Evolutionary conservation across 75 land plant species (phyloP), one percentile per base, ranked within the genome.

Genomic region (Sequoia sempervirens): DNA sequence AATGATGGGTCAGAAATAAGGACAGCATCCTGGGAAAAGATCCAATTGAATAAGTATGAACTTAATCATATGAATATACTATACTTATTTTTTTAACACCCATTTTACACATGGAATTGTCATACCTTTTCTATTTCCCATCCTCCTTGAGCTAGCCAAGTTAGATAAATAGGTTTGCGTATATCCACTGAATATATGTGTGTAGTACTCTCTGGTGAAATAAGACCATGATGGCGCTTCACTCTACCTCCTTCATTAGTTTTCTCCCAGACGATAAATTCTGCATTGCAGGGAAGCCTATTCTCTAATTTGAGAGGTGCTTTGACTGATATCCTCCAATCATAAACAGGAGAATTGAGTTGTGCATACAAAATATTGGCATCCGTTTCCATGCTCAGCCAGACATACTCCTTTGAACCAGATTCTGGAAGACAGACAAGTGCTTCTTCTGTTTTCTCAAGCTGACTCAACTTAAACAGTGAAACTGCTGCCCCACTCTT

Each of bases 251-350:
- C 94, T 41, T 94, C 93, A 79, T 79, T 88, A 40, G 87, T 82
- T 86, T 86, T 94, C 81, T 98, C 98, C 96, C 96, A 96, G n/a
- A 98, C 85, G 30, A 87, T 89, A 75, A 88, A 98, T 54, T 94
- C 97, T 41, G 94, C 94, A 54, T 91, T 84, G 89, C 90, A 96
- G 40, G 99, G 97, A 76, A 98, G 95, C 66, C 88, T 90, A 83
- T 98, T 98, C 74, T 98, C 99, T 81, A 98, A 84, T 90, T 92
- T 96, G 20, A 98, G 74, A 82, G 95, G 96, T 80, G 99, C 89
- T 84, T 89, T 94, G 23, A 96, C 84, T 76, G 94, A 90, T 81
- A 98, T 88, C 76, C 83, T 92, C 99, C 99, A 98, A 88, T 98
- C 98, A 88, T 91, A 92, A 64, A 96, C 93, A 52, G 96, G 96